These are phyloP conservation scores for Mytilinidion resinicola DNA, from an alignment of 495 filamentous ascomycete species.

Conservation along the genomic window DNA sequence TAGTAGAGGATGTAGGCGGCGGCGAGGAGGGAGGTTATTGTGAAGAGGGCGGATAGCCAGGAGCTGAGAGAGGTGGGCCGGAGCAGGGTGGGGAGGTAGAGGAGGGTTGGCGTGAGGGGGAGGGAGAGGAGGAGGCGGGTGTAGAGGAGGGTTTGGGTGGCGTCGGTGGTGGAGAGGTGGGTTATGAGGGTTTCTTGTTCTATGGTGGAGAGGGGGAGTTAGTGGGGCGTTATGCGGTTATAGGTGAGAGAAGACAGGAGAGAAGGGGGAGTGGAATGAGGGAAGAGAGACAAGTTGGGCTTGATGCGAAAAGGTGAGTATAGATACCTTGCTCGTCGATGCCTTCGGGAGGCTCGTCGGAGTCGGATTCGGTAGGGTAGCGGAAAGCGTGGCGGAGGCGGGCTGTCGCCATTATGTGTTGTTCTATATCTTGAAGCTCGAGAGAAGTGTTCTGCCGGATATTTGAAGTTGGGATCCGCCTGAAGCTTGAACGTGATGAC, in stretches of 20 bases:
- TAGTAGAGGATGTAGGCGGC: slow-evolving; percentile 24
- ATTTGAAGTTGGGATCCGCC: no score
- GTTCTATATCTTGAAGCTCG: no score
- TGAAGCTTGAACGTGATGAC: no score
- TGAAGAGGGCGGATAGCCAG: neutral
- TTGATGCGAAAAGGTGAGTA: neutral
- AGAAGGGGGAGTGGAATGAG: neutral
- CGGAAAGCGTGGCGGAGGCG: slow-evolving; percentile 34
- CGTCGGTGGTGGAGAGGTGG: slow-evolving; percentile 17
- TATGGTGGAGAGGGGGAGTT: neutral
- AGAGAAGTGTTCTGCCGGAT: no score
- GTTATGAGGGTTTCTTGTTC: slow-evolving; percentile 24
- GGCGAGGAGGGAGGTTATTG: slow-evolving; percentile 13
- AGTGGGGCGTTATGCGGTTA: neutral
- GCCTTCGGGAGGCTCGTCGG: slow-evolving; percentile 29
- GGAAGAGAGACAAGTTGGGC: no score
- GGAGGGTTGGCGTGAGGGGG: slow-evolving; percentile 12
- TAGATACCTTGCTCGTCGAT: slow-evolving; percentile 35
- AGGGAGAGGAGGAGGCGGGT: slow-evolving; percentile 20
- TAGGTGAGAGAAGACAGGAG: neutral
- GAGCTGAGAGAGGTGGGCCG: neutral
- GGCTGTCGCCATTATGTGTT: slow-evolving; percentile 20
- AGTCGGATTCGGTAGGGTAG: slow-evolving; percentile 31
- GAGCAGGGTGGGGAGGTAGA: slow-evolving; percentile 14
- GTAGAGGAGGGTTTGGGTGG: slow-evolving; percentile 20